Evolutionary conservation across 2,329 filamentous ascomycete genomes (phyloP), one percentile per base, ranked within the genome.

Genomic region (Penicillium brevicompactum): DNA sequence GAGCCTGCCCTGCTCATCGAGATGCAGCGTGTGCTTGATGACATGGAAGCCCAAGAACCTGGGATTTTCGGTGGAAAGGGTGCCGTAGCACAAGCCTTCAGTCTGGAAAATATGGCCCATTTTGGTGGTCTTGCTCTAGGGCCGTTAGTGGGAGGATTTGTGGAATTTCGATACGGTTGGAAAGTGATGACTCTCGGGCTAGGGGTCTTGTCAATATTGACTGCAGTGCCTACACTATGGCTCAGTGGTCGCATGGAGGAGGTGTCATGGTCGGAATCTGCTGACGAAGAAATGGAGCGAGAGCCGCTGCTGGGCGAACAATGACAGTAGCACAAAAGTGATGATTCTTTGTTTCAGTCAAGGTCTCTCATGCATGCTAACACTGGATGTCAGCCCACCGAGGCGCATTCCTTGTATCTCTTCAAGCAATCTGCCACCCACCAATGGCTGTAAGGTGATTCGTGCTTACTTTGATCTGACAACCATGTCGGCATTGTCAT

Each of bases 1-100:
- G 80, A 86, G 61, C 84, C 86, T 0, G 84, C 87, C 0, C 72
- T 90, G 11, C 87, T 90, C 82, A 87, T 88, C 0, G 89, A 91
- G 72, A 85, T 91, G 31, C 80, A 82, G 2, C 80, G 80, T 47
- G 64, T 65, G 1, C 51, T 69, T 0, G 78, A 80, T 47, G 76
- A 75, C 1, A 85, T 84, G 86, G 53, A 88, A 77, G 4, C 85
- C 84, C 62, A 81, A 85, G 57, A 86, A 81, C 60, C 82, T 83
- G 18, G 90, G 88, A 72, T 95, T 89, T 67, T 88, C 83, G 50
- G 85, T 3, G 53, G 60, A 6, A 57, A 58, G 11, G 65, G 65
- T 3, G 84, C 84, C 0, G 87, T 86, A 67, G 84, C 84, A 2
- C 85, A 87, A 67, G 74, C 87, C 0, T 88, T 87, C 69, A 84